Percentiles rank a stretch among this genome's conserved stretches.
Evolutionary conservation across 805 yeast species (phyloP).

Genomic region (Suhomyces sp.): DNA sequence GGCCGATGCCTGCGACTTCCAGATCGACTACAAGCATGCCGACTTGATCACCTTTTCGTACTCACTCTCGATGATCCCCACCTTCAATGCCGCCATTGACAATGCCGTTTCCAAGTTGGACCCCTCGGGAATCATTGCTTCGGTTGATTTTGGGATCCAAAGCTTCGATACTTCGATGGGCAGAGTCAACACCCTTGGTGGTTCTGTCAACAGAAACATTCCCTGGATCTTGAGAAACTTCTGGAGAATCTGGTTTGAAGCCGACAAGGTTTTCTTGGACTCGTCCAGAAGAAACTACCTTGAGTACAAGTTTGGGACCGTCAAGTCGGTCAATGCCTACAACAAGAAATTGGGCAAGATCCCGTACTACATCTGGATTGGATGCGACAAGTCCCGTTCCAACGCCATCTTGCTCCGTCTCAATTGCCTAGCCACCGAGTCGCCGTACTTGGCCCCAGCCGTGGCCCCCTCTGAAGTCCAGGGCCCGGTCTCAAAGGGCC

Average conservation of each 20-base stretch:
- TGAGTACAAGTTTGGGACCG: constrained; percentile 78
- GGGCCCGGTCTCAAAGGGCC: constrained; percentile 59
- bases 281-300: constrained; percentile 79
- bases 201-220: constrained; percentile 64
- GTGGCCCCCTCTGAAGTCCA: constrained; percentile 19
- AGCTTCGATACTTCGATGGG: constrained; percentile 61
- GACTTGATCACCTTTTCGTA: constrained; percentile 77
- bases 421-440: constrained; percentile 74
- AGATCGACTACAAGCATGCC: constrained; percentile 46
- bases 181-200: constrained; percentile 72
- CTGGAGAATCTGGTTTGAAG: constrained; percentile 88
- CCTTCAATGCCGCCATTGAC: constrained; percentile 76
- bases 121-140: constrained; percentile 59
- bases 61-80: constrained; percentile 82
- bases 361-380: constrained; percentile 83
- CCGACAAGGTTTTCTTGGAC: constrained; percentile 75
- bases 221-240: constrained; percentile 77
- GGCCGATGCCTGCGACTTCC: constrained; percentile 74
- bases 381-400: constrained; percentile 45
- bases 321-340: constrained; percentile 67
- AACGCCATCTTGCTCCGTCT: constrained; percentile 54
- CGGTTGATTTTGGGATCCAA: constrained; percentile 82
- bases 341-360: constrained; percentile 67
- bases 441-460: constrained; percentile 72
- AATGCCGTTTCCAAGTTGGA: constrained; percentile 53